A percentile compares a stretch with the other conserved stretches of the same genome.
These are phyloP conservation scores for Leccinum pachyderme DNA, from an alignment of 1,284 basidiomycete genomes.

Conservation along the genomic window DNA sequence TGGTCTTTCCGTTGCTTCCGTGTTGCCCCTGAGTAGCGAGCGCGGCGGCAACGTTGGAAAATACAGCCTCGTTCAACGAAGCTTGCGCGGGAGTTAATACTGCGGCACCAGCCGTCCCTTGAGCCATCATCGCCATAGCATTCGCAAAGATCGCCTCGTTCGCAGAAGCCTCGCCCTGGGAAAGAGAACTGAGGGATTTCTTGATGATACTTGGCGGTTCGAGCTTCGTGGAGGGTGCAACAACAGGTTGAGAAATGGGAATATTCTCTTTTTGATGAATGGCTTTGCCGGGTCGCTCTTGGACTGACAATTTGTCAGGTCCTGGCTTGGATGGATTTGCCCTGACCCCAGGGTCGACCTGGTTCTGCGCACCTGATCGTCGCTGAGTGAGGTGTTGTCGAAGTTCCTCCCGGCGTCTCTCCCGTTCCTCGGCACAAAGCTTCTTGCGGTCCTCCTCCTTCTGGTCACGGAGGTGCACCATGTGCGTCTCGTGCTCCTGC, in stretches of 20 bases:
- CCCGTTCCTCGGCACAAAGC: conserved; percentile 45
- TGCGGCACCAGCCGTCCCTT: conserved; percentile 8
- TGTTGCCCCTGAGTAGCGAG: conserved; percentile 14
- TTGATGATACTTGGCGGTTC: conserved; percentile 23
- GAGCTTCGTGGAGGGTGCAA: conserved; percentile 15
- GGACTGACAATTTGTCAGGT: conserved; percentile 16
- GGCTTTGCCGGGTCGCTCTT: conserved; percentile 11
- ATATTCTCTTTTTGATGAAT: conserved; percentile 25
- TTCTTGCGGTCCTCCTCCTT: conserved; percentile 52
- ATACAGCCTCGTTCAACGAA: conserved; percentile 26
- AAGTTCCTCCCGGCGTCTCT: conserved; percentile 38
- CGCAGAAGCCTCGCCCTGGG: conserved; percentile 26
- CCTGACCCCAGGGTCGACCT: conserved; percentile 20
- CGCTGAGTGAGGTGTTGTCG: conserved; percentile 23
- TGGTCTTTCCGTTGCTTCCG: conserved; percentile 5
- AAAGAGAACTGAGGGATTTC: conserved; percentile 27
- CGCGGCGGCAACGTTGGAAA: conserved; percentile 23
- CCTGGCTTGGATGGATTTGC: conserved; percentile 8
- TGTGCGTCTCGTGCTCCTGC: conserved; percentile 45
- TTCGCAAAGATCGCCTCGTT: conserved; percentile 28
- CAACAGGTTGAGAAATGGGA: conserved; percentile 10
- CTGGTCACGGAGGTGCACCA: conserved; percentile 43
- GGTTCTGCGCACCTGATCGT: conserved; percentile 13
- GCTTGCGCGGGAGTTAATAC: conserved; percentile 19
- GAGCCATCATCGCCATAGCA: conserved; percentile 25